Conservation (phyloP, 768 basidiomycete genomes). For the Tremella fuciformis region DNA sequence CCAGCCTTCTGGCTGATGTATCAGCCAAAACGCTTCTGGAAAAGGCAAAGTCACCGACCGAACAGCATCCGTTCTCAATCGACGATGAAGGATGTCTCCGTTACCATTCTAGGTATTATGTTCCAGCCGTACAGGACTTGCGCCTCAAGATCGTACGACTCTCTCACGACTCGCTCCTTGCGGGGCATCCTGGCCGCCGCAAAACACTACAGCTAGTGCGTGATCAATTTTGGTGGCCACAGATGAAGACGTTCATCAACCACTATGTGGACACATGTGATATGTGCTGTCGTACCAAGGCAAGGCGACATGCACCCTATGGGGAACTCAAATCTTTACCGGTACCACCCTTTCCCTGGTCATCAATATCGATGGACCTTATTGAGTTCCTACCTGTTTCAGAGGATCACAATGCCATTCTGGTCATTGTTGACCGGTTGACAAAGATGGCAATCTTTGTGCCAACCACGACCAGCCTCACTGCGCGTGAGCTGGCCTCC, state of each 20-base stretch:
- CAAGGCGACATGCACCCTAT: conserved; percentile 49
- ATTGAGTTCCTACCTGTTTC: conserved; percentile 49
- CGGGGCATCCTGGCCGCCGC: conserved; percentile 55
- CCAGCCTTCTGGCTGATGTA: too few relatives aligned
- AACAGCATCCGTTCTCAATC: background rate
- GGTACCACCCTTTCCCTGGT: conserved; percentile 49
- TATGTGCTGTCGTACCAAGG: conserved; percentile 36
- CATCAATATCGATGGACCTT: conserved; percentile 54
- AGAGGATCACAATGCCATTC: conserved; percentile 52
- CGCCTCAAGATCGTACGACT: background rate
- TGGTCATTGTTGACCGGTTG: conserved; percentile 54
- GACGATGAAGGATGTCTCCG: background rate
- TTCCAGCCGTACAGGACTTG: conserved; percentile 3
- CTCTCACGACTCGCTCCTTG: background rate
- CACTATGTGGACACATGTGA: conserved; percentile 50
- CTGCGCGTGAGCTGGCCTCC: conserved; percentile 42
- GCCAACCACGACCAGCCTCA: conserved; percentile 47
- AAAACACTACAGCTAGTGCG: conserved; percentile 50
- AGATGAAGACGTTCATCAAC: conserved; percentile 20
- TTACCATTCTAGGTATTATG: background rate
- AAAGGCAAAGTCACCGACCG: background rate
- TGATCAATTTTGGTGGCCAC: conserved; percentile 54
- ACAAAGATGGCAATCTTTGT: conserved; percentile 57
- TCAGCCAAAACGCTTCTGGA: background rate
- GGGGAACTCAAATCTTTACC: conserved; percentile 49